Percentiles rank a stretch among this genome's conserved stretches.
phyloP scores from a whole-genome alignment of 441 rosid genomes.

The Cnidoscolus chayamansa region DNA sequence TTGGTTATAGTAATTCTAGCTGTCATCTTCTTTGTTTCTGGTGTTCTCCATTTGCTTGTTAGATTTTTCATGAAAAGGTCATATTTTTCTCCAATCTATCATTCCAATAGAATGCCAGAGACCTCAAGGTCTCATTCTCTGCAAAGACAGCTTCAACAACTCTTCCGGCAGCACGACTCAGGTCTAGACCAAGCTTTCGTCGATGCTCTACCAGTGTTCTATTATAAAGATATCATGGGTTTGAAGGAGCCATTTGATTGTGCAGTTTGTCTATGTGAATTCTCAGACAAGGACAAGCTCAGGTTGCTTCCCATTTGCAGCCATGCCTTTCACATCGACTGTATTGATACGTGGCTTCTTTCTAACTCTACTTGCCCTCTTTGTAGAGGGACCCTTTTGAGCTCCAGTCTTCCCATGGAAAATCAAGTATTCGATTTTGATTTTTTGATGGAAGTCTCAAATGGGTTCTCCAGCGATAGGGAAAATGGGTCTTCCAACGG shows the following conservation, averaged over 20 bases:
- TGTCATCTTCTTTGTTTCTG: conserved; percentile 62
- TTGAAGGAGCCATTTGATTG: conserved; percentile 65
- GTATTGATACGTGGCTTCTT: conserved; percentile 78
- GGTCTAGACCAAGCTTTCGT: conserved; percentile 63
- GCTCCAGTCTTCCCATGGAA: conserved; percentile 27
- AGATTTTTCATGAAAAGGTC: conserved; percentile 52
- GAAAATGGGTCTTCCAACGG: conserved; percentile 6
- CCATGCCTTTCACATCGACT: conserved; percentile 70
- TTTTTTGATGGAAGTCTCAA: conserved; percentile 25
- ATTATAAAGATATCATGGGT: conserved; percentile 47
- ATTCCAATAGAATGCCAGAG: conserved; percentile 42
- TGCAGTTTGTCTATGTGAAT: conserved; percentile 68
- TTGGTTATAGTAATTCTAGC: conserved; percentile 57
- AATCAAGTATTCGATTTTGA: conserved; percentile 27
- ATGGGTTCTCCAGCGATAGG: conserved; percentile 27
- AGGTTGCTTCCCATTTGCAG: conserved; percentile 63
- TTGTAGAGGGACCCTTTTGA: conserved; percentile 51
- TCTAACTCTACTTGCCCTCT: conserved; percentile 82
- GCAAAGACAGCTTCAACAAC: conserved; percentile 73
- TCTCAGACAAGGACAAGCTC: conserved; percentile 49
- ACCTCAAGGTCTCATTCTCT: conserved; percentile 41
- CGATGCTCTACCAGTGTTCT: conserved; percentile 62
- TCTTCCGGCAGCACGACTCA: conserved; percentile 59
- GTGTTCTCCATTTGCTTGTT: conserved; percentile 68
- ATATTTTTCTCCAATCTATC: conserved; percentile 38